Percentiles rank a stretch among this genome's conserved stretches.
Conservation (phyloP, 1,284 basidiomycete genomes). For the Austropuccinia psidii region DNA sequence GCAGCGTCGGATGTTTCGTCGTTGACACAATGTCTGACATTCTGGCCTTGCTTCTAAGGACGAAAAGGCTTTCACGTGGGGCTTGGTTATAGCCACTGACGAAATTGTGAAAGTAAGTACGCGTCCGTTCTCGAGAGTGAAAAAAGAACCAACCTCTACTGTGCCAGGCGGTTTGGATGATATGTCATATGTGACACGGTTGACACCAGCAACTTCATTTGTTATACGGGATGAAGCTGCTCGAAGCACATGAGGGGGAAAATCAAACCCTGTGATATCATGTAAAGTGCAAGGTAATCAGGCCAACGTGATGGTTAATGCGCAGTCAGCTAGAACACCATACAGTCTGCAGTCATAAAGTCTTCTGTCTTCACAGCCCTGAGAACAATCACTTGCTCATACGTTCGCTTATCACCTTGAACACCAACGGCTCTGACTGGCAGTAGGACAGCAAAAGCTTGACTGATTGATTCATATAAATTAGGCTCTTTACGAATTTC, state of each 20-base stretch:
- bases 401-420: constrained; percentile 93
- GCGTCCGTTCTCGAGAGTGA: too few relatives aligned
- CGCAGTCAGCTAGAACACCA: constrained; percentile 14
- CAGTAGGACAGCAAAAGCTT: constrained; percentile 95
- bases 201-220: constrained; percentile 86
- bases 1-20: too few relatives aligned
- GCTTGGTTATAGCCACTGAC: too few relatives aligned
- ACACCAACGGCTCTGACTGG: constrained; percentile 96
- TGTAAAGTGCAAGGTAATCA: not conserved
- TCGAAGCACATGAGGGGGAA: constrained; percentile 82
- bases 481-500: constrained; percentile 80
- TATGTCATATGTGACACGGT: constrained; percentile 72
- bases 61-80: too few relatives aligned
- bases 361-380: constrained; percentile 88
- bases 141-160: constrained; percentile 51
- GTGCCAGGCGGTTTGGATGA: constrained; percentile 92
- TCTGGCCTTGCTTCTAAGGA: too few relatives aligned
- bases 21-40: too few relatives aligned
- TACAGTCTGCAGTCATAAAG: constrained; percentile 98
- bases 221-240: constrained; percentile 95
- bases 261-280: constrained; percentile 67
- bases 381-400: constrained; percentile 67
- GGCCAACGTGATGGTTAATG: not conserved
- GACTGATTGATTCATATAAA: constrained; percentile 87
- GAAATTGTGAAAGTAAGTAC: too few relatives aligned